Evolutionary conservation across 495 filamentous ascomycete genomes (phyloP).

Genomic region (Hypoxylon fuscum): DNA sequence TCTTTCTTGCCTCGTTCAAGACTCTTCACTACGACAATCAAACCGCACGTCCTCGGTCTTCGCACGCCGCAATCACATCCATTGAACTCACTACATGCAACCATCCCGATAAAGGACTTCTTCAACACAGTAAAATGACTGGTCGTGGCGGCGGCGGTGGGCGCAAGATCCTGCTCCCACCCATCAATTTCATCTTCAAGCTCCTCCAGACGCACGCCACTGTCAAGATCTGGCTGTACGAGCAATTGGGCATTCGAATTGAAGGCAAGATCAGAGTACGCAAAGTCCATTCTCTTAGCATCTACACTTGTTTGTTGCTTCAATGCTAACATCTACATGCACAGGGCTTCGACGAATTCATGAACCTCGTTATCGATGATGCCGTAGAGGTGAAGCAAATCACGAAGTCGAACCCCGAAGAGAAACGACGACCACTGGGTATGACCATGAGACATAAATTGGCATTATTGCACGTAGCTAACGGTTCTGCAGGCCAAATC

Average conservation of each 20-base stretch:
- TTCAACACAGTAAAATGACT: slow-evolving; percentile 67
- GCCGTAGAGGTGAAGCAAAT: slow-evolving; percentile 90
- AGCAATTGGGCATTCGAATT: slow-evolving; percentile 91
- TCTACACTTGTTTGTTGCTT: not conserved
- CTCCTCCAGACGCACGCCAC: slow-evolving; percentile 82
- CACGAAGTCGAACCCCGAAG: slow-evolving; percentile 77
- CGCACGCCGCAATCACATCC: not conserved
- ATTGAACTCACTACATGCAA: slow-evolving; percentile 3
- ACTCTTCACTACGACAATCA: slow-evolving; percentile 23
- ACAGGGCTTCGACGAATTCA: slow-evolving; percentile 97
- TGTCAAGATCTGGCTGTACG: slow-evolving; percentile 95
- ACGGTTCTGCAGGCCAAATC: slow-evolving; percentile 79
- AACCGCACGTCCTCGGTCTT: slow-evolving; percentile 2
- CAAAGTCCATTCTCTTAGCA: slow-evolving; percentile 13
- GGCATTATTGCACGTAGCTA: slow-evolving; percentile 24
- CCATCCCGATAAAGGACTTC: not conserved
- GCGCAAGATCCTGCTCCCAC: slow-evolving; percentile 90
- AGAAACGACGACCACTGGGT: slow-evolving; percentile 84
- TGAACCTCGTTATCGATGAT: slow-evolving; percentile 97
- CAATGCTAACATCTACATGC: slow-evolving; percentile 16
- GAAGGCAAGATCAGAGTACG: slow-evolving; percentile 92
- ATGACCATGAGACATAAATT: slow-evolving; percentile 44
- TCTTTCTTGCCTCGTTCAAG: slow-evolving; percentile 37
- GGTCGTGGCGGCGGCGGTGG: slow-evolving; percentile 80
- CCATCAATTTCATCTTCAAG: slow-evolving; percentile 99